These are phyloP conservation scores for Bipolaris bicolor DNA, from an alignment of 2,329 filamentous ascomycete genomes.

Conservation along the genomic window DNA sequence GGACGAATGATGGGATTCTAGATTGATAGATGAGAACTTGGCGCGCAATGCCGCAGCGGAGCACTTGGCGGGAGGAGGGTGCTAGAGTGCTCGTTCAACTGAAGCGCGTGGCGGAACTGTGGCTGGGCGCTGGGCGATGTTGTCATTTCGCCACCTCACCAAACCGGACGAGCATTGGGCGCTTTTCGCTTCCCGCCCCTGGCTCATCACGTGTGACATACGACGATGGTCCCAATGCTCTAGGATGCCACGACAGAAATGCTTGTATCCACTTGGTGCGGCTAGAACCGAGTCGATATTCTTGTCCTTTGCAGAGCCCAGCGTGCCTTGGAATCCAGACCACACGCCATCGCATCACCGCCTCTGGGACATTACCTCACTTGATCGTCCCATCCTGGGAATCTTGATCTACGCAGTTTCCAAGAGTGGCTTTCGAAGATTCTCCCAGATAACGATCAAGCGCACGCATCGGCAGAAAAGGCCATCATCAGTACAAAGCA, in stretches of 20 bases:
- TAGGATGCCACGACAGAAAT: neutral
- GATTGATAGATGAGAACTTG: conserved; percentile 13
- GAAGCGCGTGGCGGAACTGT: conserved; percentile 13
- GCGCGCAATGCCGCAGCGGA: conserved; percentile 16
- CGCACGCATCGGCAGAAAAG: too few species aligned
- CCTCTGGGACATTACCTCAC: neutral
- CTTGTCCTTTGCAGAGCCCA: neutral
- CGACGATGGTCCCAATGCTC: neutral
- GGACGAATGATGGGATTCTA: conserved; percentile 13
- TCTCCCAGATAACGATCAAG: too few species aligned
- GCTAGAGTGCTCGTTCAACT: conserved; percentile 2
- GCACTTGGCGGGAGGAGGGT: conserved; percentile 8
- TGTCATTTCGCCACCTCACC: conserved; percentile 8
- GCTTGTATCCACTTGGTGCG: neutral
- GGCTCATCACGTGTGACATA: neutral
- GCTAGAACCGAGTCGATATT: neutral
- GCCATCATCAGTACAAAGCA: too few species aligned
- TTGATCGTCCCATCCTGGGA: too few species aligned
- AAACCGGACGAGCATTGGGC: neutral
- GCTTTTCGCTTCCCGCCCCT: neutral
- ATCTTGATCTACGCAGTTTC: too few species aligned
- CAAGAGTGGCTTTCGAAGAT: too few species aligned
- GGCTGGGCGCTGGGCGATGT: conserved; percentile 22
- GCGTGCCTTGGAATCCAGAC: neutral
- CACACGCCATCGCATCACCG: neutral